A percentile compares a stretch with the other conserved stretches of the same genome.
Evolutionary conservation across 352 stramenopile species (phyloP).

Genomic region (Pythium aquatile): DNA sequence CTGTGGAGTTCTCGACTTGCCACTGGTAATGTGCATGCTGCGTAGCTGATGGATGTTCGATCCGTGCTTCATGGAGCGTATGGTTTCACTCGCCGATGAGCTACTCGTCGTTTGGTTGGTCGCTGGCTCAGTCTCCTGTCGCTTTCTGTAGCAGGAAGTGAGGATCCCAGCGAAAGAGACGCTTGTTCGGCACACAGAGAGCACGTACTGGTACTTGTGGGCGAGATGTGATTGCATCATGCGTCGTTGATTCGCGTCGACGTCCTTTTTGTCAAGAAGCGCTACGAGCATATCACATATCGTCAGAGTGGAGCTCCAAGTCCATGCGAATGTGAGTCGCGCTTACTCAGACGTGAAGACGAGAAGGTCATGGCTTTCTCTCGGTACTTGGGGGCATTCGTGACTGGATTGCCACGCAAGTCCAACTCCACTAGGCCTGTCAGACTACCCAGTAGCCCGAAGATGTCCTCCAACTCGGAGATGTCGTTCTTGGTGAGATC

Average conservation of each 20-base stretch:
- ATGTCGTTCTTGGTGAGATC: slow-evolving; percentile 70
- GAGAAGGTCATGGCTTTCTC: slow-evolving; percentile 79
- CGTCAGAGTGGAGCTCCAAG: background rate
- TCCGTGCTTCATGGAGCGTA: slow-evolving; percentile 44
- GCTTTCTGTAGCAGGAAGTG: slow-evolving; percentile 24
- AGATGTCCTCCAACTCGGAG: slow-evolving; percentile 64
- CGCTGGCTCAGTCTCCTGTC: slow-evolving; percentile 32
- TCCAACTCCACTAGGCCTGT: slow-evolving; percentile 55
- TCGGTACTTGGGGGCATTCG: slow-evolving; percentile 50
- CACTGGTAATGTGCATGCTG: slow-evolving; percentile 32
- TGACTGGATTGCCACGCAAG: slow-evolving; percentile 59
- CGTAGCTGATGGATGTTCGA: slow-evolving; percentile 45
- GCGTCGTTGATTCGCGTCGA: slow-evolving; percentile 64
- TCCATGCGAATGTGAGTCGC: no score
- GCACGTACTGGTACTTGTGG: slow-evolving; percentile 61
- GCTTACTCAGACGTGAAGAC: slow-evolving; percentile 43
- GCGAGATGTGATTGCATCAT: slow-evolving; percentile 82
- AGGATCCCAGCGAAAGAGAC: background rate
- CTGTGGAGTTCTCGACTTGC: slow-evolving; percentile 17
- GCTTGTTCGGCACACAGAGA: background rate
- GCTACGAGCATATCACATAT: slow-evolving; percentile 22
- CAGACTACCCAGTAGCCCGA: slow-evolving; percentile 48
- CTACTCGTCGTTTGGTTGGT: slow-evolving; percentile 9
- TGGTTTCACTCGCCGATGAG: slow-evolving; percentile 30
- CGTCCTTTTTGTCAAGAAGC: slow-evolving; percentile 70